Evolutionary conservation across 2,329 filamentous ascomycete genomes (phyloP), one percentile per base, ranked within the genome.

Genomic region (Ophiostoma novo-ulmi): DNA sequence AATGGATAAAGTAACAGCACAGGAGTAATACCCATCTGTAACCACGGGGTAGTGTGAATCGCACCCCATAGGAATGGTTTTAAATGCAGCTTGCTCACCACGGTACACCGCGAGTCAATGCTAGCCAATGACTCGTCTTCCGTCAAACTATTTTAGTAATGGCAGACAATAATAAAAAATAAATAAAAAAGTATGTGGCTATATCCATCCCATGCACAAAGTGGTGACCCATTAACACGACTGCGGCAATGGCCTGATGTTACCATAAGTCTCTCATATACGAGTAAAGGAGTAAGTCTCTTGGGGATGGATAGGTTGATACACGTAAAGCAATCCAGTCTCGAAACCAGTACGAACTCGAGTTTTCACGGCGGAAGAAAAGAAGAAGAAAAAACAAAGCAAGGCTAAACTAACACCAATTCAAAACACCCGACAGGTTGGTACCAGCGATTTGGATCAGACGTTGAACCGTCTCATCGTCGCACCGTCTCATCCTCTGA

Each of bases 391-490:
- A 55, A 26, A 11, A 10, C 52, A 58, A 5, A 26, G 52, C n/a
- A 58, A 26, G 31, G 22, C 22, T 7, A 58, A 58, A 11, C 17
- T 48, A 48, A 48, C n/a, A 48, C 44, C 44, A 14, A 58, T 58
- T 22, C 26, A 58, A 58, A 58, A 58, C 52, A 58, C 52, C 52
- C 52, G 52, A 58, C 52, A 58, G 52, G 31, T 31, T 26, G 52
- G 52, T 58, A 58, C 52, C 52, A 58, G n/a, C 52, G 11, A 58
- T 58, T 58, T 58, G n/a, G 52, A 26, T 58, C 52, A 58, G 52
- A 17, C 44, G 52, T 58, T 58, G 52, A 22, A 26, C 22, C n/a
- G n/a, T 58, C 52, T 58, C 52, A 58, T 58, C 52, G 52, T 58
- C n/a, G 26, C 11, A 58, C n/a, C 39, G 39, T 44, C 8, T 44